phyloP scores from a whole-genome alignment of 371 early-diverging fungal species.

The Vairimorpha necatrix region DNA sequence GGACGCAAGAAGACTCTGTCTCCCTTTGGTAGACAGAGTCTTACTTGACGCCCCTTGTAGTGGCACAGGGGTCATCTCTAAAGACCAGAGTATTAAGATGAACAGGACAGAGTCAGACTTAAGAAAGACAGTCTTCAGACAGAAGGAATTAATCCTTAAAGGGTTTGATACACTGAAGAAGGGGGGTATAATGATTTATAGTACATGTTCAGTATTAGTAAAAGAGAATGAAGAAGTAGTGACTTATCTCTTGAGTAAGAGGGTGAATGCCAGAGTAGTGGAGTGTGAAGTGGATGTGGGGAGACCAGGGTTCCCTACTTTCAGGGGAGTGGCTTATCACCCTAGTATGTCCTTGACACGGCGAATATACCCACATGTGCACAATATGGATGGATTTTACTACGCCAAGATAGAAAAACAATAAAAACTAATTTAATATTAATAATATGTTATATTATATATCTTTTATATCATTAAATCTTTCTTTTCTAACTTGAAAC shows the following conservation, averaged over 20 bases:
- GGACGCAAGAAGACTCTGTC: conserved; percentile 87
- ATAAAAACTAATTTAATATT: too few relatives aligned
- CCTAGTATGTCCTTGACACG: conserved; percentile 74
- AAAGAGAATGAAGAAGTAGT: conserved; percentile 98
- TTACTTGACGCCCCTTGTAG: conserved; percentile 96
- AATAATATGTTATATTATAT: too few relatives aligned
- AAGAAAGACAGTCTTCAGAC: conserved; percentile 76
- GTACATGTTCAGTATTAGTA: conserved; percentile 93
- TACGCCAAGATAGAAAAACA: conserved; percentile 86
- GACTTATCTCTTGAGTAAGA: conserved; percentile 82
- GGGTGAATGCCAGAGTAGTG: conserved; percentile 83
- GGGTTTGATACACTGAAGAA: conserved; percentile 95
- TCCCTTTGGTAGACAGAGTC: conserved; percentile 85
- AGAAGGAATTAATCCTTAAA: conserved; percentile 84
- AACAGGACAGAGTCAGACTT: conserved; percentile 83
- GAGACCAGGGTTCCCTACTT: conserved; percentile 59
- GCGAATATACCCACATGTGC: conserved; percentile 91
- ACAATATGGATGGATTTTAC: conserved; percentile 99
- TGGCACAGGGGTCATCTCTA: conserved; percentile 96
- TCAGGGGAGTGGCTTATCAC: conserved; percentile 70
- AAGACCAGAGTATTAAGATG: conserved; percentile 86
- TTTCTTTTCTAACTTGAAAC: too few relatives aligned
- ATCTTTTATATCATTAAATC: too few relatives aligned
- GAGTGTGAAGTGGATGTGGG: conserved; percentile 69
- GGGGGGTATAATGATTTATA: conserved; percentile 91